These are phyloP conservation scores for Macrolepiota fuliginosa DNA, from an alignment of 768 basidiomycete species.

Conservation along the genomic window DNA sequence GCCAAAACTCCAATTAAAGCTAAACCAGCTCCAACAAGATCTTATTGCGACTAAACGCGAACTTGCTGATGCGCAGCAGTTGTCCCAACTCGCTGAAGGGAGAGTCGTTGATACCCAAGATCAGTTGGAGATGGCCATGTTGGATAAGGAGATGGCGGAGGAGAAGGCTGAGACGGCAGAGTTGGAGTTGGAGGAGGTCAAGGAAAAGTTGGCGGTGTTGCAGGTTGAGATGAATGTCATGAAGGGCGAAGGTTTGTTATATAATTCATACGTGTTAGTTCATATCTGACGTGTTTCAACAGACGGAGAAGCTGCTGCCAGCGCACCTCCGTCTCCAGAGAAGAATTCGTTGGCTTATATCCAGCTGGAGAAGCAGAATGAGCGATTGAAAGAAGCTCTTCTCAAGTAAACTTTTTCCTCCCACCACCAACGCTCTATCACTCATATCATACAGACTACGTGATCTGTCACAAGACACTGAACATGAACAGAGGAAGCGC, in stretches of 20 bases:
- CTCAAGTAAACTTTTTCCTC: slow-evolving; percentile 51
- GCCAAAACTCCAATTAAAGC: slow-evolving; percentile 91
- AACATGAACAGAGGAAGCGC: slow-evolving; percentile 76
- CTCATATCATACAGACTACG: slow-evolving; percentile 54
- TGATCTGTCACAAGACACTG: slow-evolving; percentile 85
- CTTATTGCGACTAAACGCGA: slow-evolving; percentile 73
- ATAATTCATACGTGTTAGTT: neutral
- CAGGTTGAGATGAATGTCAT: slow-evolving; percentile 85
- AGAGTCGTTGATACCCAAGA: slow-evolving; percentile 80
- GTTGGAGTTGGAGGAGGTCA: slow-evolving; percentile 72
- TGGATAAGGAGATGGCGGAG: slow-evolving; percentile 97
- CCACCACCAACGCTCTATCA: neutral
- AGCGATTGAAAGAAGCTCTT: slow-evolving; percentile 91
- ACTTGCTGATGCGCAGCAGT: slow-evolving; percentile 71
- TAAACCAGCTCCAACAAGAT: slow-evolving; percentile 77
- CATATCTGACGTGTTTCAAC: slow-evolving; percentile 14
- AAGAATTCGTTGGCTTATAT: slow-evolving; percentile 68
- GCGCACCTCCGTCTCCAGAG: slow-evolving; percentile 30
- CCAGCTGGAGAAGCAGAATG: slow-evolving; percentile 96
- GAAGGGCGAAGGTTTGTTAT: slow-evolving; percentile 43
- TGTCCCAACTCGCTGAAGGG: slow-evolving; percentile 67
- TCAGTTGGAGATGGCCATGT: slow-evolving; percentile 89
- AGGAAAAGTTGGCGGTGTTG: slow-evolving; percentile 71
- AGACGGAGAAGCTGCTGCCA: slow-evolving; percentile 12
- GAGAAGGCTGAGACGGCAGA: slow-evolving; percentile 84